Evolutionary conservation across 768 basidiomycete genomes (phyloP), one percentile per base, ranked within the genome.

Genomic region (Dacryopinax spathularia): DNA sequence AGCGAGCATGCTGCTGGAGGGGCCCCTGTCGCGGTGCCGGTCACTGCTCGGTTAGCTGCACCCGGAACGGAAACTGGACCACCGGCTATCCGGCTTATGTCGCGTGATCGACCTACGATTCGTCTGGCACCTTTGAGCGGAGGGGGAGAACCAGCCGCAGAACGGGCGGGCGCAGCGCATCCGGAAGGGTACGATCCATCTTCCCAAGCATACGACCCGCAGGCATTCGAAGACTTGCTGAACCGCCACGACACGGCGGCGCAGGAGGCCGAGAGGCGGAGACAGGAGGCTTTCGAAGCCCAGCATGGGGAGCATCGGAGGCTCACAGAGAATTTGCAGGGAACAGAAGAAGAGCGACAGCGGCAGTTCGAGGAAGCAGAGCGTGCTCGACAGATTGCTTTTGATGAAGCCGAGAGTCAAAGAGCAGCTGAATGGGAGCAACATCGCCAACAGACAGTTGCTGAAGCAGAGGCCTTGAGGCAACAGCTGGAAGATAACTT

Each of bases 271-370:
- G 48, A 56, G 31, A 56, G 48, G 18, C 29, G 22, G 20, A 22
- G 48, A 56, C 48, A 56, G 25, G 48, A 60, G 4, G 63, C 63
- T 15, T 35, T 34, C 33, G 60, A 34, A 13, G 43, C 33, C 10
- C 76, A 78, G 2, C 77, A 78, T 2, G 78, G 75, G 1, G 87
- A 88, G 68, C 80, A 82, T 27, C 81, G 82, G 20, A 75, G 75
- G 13, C 68, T 84, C 22, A 74, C 78, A 34, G 78, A 77, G 9
- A 78, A 79, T 65, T 75, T 79, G 1, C 80, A 82, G 7, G 80
- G 76, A 34, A 15, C 43, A 25, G 67, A 68, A 62, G 35, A 37
- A 20, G 83, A 83, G 65, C 77, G 80, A 10, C 72, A 69, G 39
- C 77, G 71, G 3, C 64, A 68, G 61, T 65, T 71, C 31, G 69